Evolutionary conservation across 2,329 filamentous ascomycete genomes (phyloP), one percentile per base, ranked within the genome.

Genomic region (Ophiobolus disseminans): DNA sequence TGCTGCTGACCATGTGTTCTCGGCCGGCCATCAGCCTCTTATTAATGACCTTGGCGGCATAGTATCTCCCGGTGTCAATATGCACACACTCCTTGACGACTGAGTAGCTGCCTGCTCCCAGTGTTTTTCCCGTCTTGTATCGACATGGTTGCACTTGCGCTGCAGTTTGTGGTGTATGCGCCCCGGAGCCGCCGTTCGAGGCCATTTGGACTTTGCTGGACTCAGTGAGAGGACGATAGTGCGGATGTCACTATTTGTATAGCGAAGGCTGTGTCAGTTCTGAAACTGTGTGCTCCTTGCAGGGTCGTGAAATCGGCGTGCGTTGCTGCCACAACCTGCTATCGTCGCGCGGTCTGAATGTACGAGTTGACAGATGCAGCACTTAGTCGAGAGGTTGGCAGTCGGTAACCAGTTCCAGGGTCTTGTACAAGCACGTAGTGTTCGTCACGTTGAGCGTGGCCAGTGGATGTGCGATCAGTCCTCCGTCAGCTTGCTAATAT

Each of bases 51-150:
- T 99, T 99, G 54, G 94, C 93, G 21, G 94, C 94, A 86, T 97
- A 99, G 76, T 97, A 97, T 60, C 92, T 86, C 36, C 93, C 93
- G 0, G 94, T 97, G 65, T 97, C 93, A 68, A 97, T 97, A 73
- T 99, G 94, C 21, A 97, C 92, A 72, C 94, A 99, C 78, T 99
- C 94, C 75, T 97, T 97, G 56, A 99, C 94, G 40, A 97, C 94
- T 28, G 92, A 97, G 77, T 99, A 99, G 48, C 92, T 97, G 57
- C 94, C 94, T 25, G 94, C 92, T 56, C 94, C 94, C 46, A 99
- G 80, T 19, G 94, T 97, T 82, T 99, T 99, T 57, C 94, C 94
- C 5, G 96, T 96, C 80, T 97, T 99, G 82, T 99, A 99, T 62
- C 92, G 86, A 74, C 93, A 99, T 65, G 94, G 92, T 76, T 97